Conservation (phyloP, 495 filamentous ascomycete genomes). For the Trichoderma parareesei region DNA sequence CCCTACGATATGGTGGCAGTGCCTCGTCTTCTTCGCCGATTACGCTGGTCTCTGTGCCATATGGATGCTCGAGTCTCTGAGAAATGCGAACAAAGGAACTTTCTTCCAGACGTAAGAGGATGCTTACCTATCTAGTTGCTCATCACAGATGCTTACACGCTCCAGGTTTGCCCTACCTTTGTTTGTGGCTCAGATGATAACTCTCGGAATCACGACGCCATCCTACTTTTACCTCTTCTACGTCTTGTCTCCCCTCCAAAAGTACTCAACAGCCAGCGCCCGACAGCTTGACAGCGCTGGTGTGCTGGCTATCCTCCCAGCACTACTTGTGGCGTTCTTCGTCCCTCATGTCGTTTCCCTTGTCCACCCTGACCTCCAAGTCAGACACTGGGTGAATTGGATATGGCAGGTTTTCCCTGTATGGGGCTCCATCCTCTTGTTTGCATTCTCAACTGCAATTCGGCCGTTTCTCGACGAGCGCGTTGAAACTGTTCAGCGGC, state of each 20-base stretch:
- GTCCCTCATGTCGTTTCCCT: neutral
- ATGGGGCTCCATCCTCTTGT: neutral
- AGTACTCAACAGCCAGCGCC: neutral
- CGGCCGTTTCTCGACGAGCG: neutral
- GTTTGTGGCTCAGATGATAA: neutral
- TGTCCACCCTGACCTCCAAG: neutral
- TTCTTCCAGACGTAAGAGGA: neutral
- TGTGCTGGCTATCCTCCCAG: neutral
- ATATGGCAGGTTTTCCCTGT: constrained; percentile 5
- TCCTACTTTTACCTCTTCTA: neutral
- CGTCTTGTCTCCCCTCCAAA: neutral
- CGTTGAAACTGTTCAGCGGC: neutral
- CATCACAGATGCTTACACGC: too few relatives aligned
- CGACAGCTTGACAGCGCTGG: neutral
- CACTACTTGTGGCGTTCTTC: neutral
- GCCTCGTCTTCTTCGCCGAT: neutral
- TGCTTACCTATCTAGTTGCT: too few relatives aligned
- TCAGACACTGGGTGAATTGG: constrained; percentile 1
- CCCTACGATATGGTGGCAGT: neutral
- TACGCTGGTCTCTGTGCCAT: neutral
- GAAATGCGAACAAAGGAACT: neutral
- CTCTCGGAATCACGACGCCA: neutral
- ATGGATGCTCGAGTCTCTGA: constrained; percentile 1
- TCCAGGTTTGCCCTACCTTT: neutral
- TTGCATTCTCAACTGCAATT: neutral